Evolutionary conservation across 2,329 filamentous ascomycete genomes (phyloP).

Genomic region (Aspergillus terreus): DNA sequence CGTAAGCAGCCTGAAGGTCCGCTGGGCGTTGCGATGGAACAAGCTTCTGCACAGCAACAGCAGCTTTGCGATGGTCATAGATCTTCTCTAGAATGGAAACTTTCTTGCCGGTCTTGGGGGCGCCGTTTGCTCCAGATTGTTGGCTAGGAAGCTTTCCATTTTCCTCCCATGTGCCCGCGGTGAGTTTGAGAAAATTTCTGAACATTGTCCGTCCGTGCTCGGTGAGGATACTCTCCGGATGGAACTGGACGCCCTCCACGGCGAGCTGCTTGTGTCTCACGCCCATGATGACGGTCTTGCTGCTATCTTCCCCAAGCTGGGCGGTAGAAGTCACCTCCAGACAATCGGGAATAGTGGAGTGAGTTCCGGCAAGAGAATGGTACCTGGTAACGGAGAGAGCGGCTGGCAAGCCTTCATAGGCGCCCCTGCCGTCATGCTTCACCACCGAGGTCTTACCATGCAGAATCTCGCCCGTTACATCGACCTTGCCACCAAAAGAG

Average conservation of each 20-base stretch:
- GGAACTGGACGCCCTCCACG: conserved; percentile 96
- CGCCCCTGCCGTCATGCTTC: conserved; percentile 84
- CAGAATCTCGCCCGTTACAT: conserved; percentile 90
- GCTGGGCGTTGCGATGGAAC: conserved; percentile 78
- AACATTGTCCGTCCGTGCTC: conserved; percentile 86
- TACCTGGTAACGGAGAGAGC: conserved; percentile 87
- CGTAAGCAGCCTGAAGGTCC: conserved; percentile 82
- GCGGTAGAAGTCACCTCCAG: conserved; percentile 93
- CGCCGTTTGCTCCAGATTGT: conserved; percentile 17
- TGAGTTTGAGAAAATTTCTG: conserved; percentile 83
- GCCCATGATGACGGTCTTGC: conserved; percentile 90
- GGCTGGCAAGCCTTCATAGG: conserved; percentile 77
- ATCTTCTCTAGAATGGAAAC: conserved; percentile 88
- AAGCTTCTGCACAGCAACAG: conserved; percentile 75
- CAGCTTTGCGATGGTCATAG: conserved; percentile 72
- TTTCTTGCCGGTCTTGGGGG: conserved; percentile 53
- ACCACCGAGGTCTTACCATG: conserved; percentile 95
- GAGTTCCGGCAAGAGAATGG: conserved; percentile 90
- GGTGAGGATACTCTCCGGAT: conserved; percentile 94
- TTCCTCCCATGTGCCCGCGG: conserved; percentile 86
- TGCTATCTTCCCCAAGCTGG: conserved; percentile 62
- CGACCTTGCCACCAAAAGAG: conserved; percentile 85
- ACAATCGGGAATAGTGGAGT: conserved; percentile 77
- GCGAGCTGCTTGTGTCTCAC: conserved; percentile 87
- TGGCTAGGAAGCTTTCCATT: conserved; percentile 51